Evolutionary conservation across 805 yeast species (phyloP).

Genomic region (Cyberlindnera nakhonratchasimensis): DNA sequence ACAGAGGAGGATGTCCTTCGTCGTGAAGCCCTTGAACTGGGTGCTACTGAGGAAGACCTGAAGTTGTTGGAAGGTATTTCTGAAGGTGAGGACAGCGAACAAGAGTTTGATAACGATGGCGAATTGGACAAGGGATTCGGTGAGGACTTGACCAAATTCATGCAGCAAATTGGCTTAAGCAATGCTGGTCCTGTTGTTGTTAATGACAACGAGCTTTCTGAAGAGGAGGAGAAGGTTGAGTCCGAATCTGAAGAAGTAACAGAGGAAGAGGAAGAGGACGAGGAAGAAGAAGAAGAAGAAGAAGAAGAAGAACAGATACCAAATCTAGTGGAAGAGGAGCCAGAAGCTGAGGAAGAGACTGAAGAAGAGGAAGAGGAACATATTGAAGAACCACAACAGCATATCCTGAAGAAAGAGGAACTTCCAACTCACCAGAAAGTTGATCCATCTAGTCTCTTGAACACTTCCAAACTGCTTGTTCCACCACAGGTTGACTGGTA

Average conservation of each 20-base stretch:
- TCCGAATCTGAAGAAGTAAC: slow-evolving; percentile 26
- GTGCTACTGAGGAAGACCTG: slow-evolving; percentile 84
- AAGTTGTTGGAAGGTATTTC: slow-evolving; percentile 56
- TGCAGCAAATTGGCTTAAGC: slow-evolving; percentile 65
- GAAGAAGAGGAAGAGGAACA: slow-evolving; percentile 27
- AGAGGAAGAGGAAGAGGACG: slow-evolving; percentile 26
- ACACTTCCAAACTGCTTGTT: slow-evolving; percentile 51
- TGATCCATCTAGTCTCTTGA: slow-evolving; percentile 41
- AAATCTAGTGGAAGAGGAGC: slow-evolving; percentile 26
- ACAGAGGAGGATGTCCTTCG: slow-evolving; percentile 35
- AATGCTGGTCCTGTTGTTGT: slow-evolving; percentile 35
- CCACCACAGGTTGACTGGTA: slow-evolving; percentile 77
- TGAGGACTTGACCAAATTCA: slow-evolving; percentile 55
- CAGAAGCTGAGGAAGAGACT: slow-evolving; percentile 27
- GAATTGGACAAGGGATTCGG: slow-evolving; percentile 39
- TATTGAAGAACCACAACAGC: slow-evolving; percentile 23
- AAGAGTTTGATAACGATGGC: slow-evolving; percentile 35
- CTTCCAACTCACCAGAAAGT: slow-evolving; percentile 29
- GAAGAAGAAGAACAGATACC: slow-evolving; percentile 34
- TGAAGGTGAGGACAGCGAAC: slow-evolving; percentile 42
- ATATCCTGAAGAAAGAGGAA: slow-evolving; percentile 19
- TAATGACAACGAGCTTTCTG: slow-evolving; percentile 39
- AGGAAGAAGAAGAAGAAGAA: slow-evolving; percentile 32
- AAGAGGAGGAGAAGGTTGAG: slow-evolving; percentile 36
- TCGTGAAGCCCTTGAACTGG: slow-evolving; percentile 73